A percentile compares a stretch with the other conserved stretches of the same genome.
Conservation (phyloP, 306 rosid species). For the Vigna mungo region DNA sequence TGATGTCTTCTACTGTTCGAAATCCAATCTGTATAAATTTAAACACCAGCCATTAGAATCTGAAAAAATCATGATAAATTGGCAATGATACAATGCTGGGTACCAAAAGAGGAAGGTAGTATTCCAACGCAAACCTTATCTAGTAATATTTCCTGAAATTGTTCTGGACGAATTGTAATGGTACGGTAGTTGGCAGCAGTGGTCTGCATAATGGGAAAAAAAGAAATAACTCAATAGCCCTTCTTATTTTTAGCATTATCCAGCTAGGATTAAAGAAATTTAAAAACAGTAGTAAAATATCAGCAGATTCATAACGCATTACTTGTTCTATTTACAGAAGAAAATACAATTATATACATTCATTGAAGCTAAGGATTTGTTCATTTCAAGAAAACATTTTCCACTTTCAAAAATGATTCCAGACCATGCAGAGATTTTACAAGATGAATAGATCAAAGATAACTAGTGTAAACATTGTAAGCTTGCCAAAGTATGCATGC, state of each 20-base stretch:
- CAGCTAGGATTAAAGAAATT: conserved; percentile 1
- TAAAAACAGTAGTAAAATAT: conserved; percentile 5
- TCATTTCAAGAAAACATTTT: neutral
- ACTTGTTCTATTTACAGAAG: conserved; percentile 13
- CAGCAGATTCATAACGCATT: conserved; percentile 26
- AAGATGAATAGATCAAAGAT: conserved; percentile 10
- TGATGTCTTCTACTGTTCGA: conserved; percentile 69
- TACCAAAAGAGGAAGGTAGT: conserved; percentile 1
- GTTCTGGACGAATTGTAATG: conserved; percentile 57
- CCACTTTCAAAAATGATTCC: conserved; percentile 21
- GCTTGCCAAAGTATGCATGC: neutral
- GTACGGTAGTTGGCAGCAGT: conserved; percentile 57
- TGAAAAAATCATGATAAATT: conserved; percentile 7
- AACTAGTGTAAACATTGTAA: conserved; percentile 2
- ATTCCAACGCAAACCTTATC: conserved; percentile 69
- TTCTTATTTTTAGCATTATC: conserved; percentile 25
- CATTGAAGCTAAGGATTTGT: neutral
- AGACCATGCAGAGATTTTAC: conserved; percentile 1
- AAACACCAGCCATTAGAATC: conserved; percentile 40
- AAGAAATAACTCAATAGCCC: conserved; percentile 6
- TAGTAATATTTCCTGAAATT: conserved; percentile 80
- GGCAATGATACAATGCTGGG: conserved; percentile 27
- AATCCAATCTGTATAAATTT: conserved; percentile 72
- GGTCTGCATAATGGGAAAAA: conserved; percentile 51
- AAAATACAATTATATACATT: conserved; percentile 23